These are phyloP conservation scores for Schizochytrium sp. DNA, from an alignment of 108 stramenopile species.

Conservation along the genomic window DNA sequence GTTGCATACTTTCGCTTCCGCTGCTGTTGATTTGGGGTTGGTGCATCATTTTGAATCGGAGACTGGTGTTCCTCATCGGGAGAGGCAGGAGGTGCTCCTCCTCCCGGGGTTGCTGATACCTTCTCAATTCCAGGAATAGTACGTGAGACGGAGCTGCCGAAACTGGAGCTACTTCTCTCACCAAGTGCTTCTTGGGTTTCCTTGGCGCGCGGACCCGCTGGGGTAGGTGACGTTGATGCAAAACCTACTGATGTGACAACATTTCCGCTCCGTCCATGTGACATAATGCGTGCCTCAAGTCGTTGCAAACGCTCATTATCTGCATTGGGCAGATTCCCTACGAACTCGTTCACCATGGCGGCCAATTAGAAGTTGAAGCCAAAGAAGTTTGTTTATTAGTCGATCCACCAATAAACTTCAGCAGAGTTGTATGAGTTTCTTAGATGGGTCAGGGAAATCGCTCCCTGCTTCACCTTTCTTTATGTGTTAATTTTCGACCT, in stretches of 20 bases:
- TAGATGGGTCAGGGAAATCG: too few relatives aligned
- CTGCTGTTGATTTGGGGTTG: neutral
- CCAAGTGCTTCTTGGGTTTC: neutral
- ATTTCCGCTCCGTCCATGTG: neutral
- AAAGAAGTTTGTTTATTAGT: too few relatives aligned
- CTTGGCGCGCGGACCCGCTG: neutral
- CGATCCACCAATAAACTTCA: too few relatives aligned
- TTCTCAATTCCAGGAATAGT: constrained; percentile 51
- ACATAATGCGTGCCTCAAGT: constrained; percentile 35
- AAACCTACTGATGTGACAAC: constrained; percentile 48
- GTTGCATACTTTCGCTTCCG: neutral
- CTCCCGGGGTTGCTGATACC: neutral
- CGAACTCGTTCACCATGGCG: constrained; percentile 38
- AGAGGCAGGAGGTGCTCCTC: neutral
- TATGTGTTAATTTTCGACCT: too few relatives aligned
- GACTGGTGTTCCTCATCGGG: constrained; percentile 6
- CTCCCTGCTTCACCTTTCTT: too few relatives aligned
- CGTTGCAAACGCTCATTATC: constrained; percentile 45
- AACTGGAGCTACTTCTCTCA: neutral
- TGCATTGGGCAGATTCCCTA: neutral
- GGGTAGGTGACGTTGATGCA: neutral
- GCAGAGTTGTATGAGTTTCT: too few relatives aligned
- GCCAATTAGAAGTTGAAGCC: neutral
- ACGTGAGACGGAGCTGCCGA: constrained; percentile 44
- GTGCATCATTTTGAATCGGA: neutral